Evolutionary conservation across 495 filamentous ascomycete genomes (phyloP), one percentile per base, ranked within the genome.

Genomic region (Penicillium daleae): DNA sequence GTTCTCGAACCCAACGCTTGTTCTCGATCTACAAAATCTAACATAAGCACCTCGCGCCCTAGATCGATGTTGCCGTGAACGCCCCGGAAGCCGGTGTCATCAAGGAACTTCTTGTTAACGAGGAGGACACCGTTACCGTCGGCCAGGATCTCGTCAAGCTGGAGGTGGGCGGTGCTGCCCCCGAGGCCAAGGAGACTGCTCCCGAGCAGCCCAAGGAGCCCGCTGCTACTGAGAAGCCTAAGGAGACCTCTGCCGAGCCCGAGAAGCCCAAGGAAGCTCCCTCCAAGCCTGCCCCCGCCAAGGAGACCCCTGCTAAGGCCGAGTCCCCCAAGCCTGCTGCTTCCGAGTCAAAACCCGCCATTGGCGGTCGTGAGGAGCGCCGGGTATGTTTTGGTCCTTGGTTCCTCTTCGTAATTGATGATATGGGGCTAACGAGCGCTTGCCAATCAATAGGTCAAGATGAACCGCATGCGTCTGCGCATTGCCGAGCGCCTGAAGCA

Each of bases 401-500:
- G n/a, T 26, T 40, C 59, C 7, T 24, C 6, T 8, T 53, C 19
- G 27, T 19, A 5, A 12, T 51, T 54, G 26, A 24, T 59, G 39
- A 46, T 29, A 46, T 3, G 44, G 12, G 26, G 4, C 56, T 66
- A 40, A 70, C 27, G 46, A 21, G 29, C 29, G 3, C 12, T 54
- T 35, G 22, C n/a, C 6, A 2, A 13, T 6, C 7, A 37, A 29
- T 62, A 94, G 92, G 93, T 97, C 66, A 99, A 99, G 84, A 99
- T 99, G 95, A 98, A 98, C 82, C 91, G 96, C 56, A 99, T 99
- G 96, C 92, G 95, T 54, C 86, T 98, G 48, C 87, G 95, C 22
- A 99, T 98, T 64, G 92, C 95, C 22, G 95, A 99, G 82, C 93
- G 95, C 64, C 84, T 99, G 54, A 99, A 99, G 86, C 95, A 99